Evolutionary conservation across 177 flowering plant genomes (phyloP).

Genomic region (Vitis hybrid): DNA sequence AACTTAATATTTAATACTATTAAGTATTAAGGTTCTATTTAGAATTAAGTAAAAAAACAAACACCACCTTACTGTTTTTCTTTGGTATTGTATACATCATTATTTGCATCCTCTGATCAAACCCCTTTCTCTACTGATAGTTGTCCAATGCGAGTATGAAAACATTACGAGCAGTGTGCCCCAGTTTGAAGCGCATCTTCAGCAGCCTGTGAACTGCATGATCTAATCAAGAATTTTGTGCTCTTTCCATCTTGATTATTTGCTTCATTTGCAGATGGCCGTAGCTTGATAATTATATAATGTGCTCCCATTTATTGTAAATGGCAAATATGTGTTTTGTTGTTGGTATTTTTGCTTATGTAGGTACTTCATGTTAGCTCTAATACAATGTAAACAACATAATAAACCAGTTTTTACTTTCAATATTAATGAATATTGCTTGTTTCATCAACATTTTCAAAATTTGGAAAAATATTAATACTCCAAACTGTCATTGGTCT

Average conservation of each 20-base stretch:
- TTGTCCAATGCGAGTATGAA: constrained; percentile 55
- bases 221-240: constrained; percentile 8
- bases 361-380: neutral
- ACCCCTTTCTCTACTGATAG: constrained; percentile 23
- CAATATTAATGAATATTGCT: too few species aligned
- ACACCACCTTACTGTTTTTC: neutral
- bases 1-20: too few species aligned
- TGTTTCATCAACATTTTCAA: too few species aligned
- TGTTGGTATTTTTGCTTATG: neutral
- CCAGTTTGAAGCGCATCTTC: constrained; percentile 84
- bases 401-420: neutral
- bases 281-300: neutral
- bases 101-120: neutral
- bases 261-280: neutral
- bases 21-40: too few species aligned
- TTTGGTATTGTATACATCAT: neutral
- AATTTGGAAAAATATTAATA: too few species aligned
- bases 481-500: too few species aligned
- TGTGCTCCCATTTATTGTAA: constrained; percentile 1
- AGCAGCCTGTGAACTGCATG: constrained; percentile 54
- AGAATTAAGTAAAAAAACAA: too few species aligned
- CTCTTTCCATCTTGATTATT: neutral
- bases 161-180: constrained; percentile 59
- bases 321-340: neutral
- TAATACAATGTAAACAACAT: neutral